phyloP scores from a whole-genome alignment of 2,329 filamentous ascomycete species.

The Exophiala oligosperma region DNA sequence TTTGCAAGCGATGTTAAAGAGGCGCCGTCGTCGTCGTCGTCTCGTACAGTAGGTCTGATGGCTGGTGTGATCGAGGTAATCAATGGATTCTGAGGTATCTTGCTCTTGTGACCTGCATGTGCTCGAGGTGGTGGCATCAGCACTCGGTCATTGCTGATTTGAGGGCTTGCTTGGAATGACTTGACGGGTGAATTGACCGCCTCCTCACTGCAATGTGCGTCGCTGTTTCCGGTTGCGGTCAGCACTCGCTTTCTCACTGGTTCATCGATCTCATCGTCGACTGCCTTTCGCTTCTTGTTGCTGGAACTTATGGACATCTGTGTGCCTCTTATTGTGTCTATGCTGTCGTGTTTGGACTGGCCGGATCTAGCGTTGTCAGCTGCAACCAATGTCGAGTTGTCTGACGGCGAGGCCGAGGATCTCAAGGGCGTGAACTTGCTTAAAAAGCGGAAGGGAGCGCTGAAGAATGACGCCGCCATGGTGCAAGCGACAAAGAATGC shows the following conservation, averaged over 20 bases:
- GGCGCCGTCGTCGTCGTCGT: conserved; percentile 20
- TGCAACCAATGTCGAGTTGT: background rate
- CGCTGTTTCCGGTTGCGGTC: background rate
- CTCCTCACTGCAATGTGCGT: background rate
- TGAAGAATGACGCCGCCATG: conserved; percentile 5
- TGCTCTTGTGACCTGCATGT: background rate
- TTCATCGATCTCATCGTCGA: conserved; percentile 9
- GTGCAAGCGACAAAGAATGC: background rate
- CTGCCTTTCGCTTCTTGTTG: conserved; percentile 18
- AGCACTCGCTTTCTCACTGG: conserved; percentile 11
- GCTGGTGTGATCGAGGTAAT: background rate
- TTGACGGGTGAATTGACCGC: background rate
- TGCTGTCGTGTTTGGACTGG: background rate
- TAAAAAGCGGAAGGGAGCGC: conserved; percentile 2
- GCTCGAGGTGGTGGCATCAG: conserved; percentile 28
- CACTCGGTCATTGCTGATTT: conserved; percentile 13
- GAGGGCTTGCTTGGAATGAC: background rate
- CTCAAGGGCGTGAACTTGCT: background rate
- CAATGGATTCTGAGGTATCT: background rate
- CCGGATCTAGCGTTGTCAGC: background rate
- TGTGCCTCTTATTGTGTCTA: background rate
- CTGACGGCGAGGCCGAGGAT: background rate
- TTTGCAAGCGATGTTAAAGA: conserved; percentile 14
- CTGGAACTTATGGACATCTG: background rate
- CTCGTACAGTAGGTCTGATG: background rate